Conservation (phyloP, 345 rosid species). For the Linum trigynum region DNA sequence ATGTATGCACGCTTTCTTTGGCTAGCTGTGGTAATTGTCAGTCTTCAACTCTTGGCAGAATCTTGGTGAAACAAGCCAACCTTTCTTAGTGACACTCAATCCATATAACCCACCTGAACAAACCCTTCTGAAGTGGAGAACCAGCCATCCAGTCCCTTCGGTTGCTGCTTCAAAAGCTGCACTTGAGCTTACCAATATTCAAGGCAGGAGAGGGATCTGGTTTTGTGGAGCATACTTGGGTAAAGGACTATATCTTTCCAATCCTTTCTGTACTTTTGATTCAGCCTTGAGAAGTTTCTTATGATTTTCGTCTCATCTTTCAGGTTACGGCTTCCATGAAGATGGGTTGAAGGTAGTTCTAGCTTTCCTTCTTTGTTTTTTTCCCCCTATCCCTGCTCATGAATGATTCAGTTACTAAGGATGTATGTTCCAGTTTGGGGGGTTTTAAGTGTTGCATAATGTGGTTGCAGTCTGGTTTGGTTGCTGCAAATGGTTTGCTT, state of each 20-base stretch:
- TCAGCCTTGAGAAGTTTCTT: neutral
- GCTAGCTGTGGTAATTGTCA: constrained; percentile 3
- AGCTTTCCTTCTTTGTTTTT: neutral
- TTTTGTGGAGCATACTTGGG: constrained; percentile 92
- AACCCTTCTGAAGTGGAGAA: constrained; percentile 66
- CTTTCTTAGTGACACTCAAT: constrained; percentile 76
- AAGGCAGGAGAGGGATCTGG: constrained; percentile 82
- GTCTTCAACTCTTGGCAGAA: constrained; percentile 41
- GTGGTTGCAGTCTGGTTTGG: constrained; percentile 55
- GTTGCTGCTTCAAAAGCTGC: constrained; percentile 81
- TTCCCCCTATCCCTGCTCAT: too few relatives aligned
- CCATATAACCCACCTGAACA: constrained; percentile 53
- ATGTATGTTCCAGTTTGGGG: too few relatives aligned
- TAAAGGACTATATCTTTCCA: constrained; percentile 2
- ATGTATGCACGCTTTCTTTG: neutral
- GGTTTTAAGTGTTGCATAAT: neutral
- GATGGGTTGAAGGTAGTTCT: constrained; percentile 69
- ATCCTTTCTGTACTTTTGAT: neutral
- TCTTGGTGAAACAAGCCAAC: constrained; percentile 52
- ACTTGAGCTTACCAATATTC: constrained; percentile 58
- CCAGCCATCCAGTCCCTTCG: constrained; percentile 87
- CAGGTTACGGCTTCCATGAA: constrained; percentile 97
- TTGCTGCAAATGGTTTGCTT: constrained; percentile 59
- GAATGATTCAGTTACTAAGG: too few relatives aligned
- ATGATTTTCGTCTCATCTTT: constrained; percentile 11